phyloP scores from a whole-genome alignment of 139 green algal species.

The Chlorella sp. region DNA sequence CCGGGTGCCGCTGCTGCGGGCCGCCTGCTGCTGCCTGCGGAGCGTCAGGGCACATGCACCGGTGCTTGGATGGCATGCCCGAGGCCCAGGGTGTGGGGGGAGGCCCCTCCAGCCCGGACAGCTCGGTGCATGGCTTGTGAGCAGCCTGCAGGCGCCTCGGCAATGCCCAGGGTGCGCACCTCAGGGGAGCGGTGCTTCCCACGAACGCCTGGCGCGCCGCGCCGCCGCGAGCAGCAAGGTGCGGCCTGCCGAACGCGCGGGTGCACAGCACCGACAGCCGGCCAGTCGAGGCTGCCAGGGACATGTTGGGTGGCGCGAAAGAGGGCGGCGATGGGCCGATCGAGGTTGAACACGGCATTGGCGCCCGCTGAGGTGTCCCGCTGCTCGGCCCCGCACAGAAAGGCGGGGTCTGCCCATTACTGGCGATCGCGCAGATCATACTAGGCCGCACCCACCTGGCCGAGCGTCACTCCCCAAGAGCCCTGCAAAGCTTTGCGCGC shows the following conservation, averaged over 20 bases:
- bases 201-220: not conserved
- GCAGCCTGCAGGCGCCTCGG: not conserved
- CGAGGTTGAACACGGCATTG: too few species aligned
- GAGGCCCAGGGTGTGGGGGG: not conserved
- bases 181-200: not conserved
- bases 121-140: not conserved
- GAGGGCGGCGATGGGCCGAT: not conserved
- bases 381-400: too few species aligned
- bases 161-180: not conserved
- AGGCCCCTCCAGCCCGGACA: not conserved
- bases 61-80: not conserved
- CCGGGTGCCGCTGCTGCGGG: not conserved
- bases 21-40: constrained; percentile 22
- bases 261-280: constrained; percentile 3
- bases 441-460: too few species aligned
- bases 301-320: not conserved
- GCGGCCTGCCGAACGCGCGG: not conserved
- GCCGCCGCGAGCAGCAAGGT: not conserved
- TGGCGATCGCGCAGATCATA: too few species aligned
- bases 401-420: too few species aligned
- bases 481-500: too few species aligned
- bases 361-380: too few species aligned
- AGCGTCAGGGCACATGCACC: too few species aligned
- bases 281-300: not conserved
- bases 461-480: too few species aligned